Evolutionary conservation across 768 basidiomycete species (phyloP).

Genomic region (Mrakia hoshinonis): DNA sequence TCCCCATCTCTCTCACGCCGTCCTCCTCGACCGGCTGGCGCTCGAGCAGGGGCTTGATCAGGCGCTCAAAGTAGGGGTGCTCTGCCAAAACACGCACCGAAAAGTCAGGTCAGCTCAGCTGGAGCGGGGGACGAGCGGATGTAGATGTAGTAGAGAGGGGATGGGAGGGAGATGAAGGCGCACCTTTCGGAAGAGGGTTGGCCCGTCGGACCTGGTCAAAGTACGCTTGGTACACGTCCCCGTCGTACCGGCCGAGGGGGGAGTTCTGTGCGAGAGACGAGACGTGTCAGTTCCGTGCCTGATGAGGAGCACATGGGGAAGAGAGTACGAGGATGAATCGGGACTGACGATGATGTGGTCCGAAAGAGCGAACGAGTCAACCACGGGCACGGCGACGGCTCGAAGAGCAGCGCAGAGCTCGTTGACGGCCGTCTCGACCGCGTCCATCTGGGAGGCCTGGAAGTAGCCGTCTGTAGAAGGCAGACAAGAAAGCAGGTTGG

Average conservation of each 20-base stretch:
- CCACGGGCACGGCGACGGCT: constrained; percentile 38
- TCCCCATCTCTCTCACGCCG: constrained; percentile 17
- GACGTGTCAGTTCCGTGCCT: no score
- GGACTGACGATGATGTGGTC: constrained; percentile 21
- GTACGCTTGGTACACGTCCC: constrained; percentile 45
- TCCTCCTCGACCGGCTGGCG: constrained; percentile 39
- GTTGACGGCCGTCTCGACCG: constrained; percentile 37
- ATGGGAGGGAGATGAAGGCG: not conserved
- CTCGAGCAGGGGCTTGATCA: constrained; percentile 45
- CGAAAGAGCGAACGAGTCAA: constrained; percentile 40
- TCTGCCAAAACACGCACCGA: constrained; percentile 8
- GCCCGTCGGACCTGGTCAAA: constrained; percentile 43
- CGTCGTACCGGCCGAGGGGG: constrained; percentile 44
- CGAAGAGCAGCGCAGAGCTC: constrained; percentile 37
- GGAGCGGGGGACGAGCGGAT: not conserved
- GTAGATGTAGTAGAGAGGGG: not conserved
- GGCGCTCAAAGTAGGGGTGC: constrained; percentile 45
- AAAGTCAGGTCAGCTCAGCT: not conserved
- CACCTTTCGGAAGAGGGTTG: constrained; percentile 42
- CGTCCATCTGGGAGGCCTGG: constrained; percentile 37
- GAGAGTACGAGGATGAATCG: not conserved
- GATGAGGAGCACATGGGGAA: no score
- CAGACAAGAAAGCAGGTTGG: not conserved
- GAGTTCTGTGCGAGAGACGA: constrained; percentile 36
- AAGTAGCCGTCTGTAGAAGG: constrained; percentile 38